phyloP scores from a whole-genome alignment of 2,329 filamentous ascomycete species.

The Cryphonectria parasitica region DNA sequence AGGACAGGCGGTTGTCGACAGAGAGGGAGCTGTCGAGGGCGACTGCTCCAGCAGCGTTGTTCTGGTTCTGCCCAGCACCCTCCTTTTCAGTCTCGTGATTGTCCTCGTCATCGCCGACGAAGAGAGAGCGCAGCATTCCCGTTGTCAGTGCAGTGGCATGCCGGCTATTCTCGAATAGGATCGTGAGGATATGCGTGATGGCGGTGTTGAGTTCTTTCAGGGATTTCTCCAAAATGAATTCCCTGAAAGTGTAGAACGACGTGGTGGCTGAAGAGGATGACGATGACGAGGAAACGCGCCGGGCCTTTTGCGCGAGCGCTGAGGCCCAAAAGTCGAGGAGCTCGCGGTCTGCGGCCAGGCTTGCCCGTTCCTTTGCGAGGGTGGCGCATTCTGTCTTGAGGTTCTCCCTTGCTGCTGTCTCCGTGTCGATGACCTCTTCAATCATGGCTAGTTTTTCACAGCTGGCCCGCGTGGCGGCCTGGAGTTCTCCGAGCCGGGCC shows the following conservation, averaged over 20 bases:
- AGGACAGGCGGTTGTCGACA: slow-evolving; percentile 33
- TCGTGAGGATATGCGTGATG: slow-evolving; percentile 35
- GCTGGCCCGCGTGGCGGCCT: neutral
- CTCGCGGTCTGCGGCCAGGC: slow-evolving; percentile 3
- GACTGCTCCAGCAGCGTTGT: neutral
- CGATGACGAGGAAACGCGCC: neutral
- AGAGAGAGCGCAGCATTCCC: slow-evolving; percentile 35
- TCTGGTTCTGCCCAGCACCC: neutral
- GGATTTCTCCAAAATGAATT: slow-evolving; percentile 1
- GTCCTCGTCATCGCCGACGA: slow-evolving; percentile 17
- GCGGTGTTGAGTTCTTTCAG: slow-evolving; percentile 36
- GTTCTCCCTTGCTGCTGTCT: neutral
- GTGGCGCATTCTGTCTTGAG: neutral
- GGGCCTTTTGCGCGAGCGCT: neutral
- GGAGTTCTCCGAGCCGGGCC: neutral
- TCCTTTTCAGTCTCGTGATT: neutral
- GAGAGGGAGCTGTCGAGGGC: slow-evolving; percentile 35
- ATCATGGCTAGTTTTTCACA: neutral
- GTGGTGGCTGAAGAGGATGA: neutral
- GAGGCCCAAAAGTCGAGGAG: slow-evolving; percentile 2
- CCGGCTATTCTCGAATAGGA: slow-evolving; percentile 37
- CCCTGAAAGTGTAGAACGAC: neutral
- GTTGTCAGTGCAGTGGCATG: slow-evolving; percentile 34
- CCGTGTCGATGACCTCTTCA: neutral
- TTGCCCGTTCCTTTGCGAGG: neutral